These are phyloP conservation scores for Colletotrichum brevisporum DNA, from an alignment of 2,329 filamentous ascomycete species.

Conservation along the genomic window DNA sequence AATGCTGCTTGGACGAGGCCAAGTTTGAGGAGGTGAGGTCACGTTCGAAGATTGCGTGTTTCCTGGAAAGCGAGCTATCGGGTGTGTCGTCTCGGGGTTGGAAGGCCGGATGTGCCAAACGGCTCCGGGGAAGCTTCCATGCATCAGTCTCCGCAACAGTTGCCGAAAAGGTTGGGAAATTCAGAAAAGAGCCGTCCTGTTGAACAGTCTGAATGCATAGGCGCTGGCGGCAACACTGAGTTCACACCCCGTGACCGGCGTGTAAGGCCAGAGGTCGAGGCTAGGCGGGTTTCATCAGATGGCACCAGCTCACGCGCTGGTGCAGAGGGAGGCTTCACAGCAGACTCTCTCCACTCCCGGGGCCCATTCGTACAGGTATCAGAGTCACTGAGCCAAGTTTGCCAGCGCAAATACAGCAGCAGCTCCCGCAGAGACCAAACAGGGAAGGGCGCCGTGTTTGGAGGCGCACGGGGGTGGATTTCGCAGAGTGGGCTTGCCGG, in stretches of 20 bases:
- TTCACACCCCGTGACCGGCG: constrained; percentile 16
- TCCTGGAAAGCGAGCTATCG: constrained; percentile 22
- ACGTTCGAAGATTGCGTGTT: constrained; percentile 14
- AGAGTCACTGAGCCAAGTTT: constrained; percentile 53
- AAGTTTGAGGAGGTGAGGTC: constrained; percentile 10
- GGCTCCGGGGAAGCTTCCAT: constrained; percentile 41
- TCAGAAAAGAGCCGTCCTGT: not conserved
- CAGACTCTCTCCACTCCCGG: constrained; percentile 49
- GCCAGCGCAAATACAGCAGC: constrained; percentile 57
- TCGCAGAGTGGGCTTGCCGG: constrained; percentile 50
- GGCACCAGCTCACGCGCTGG: constrained; percentile 51
- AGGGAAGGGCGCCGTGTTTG: constrained; percentile 48
- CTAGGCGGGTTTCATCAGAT: constrained; percentile 56
- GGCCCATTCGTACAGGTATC: constrained; percentile 51
- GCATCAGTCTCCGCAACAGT: constrained; percentile 30
- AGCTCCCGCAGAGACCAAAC: constrained; percentile 53
- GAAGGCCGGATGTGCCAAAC: constrained; percentile 44
- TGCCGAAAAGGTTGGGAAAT: constrained; percentile 13
- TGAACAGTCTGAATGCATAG: constrained; percentile 23
- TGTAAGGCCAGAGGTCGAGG: constrained; percentile 49
- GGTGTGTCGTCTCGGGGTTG: constrained; percentile 40
- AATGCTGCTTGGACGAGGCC: not conserved
- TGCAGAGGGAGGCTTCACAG: constrained; percentile 55
- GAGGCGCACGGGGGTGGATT: constrained; percentile 33
- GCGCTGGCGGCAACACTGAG: constrained; percentile 4